Evolutionary conservation across 75 land plant genomes (phyloP).

Genomic region (Cryptomeria japonica): DNA sequence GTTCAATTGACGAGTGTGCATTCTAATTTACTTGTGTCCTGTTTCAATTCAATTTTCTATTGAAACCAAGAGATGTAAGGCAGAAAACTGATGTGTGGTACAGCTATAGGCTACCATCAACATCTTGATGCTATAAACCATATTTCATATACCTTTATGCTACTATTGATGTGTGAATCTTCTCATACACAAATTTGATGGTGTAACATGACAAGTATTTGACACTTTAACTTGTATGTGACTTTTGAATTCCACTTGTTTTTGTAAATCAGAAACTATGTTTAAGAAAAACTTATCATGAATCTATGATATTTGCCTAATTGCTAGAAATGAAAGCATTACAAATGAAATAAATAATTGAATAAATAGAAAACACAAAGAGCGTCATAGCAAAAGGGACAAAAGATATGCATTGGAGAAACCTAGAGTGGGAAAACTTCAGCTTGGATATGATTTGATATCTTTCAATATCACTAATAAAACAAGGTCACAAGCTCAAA

Average conservation of each 20-base stretch:
- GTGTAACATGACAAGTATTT: neutral
- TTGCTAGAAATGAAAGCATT: neutral
- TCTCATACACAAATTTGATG: neutral
- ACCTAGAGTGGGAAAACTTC: neutral
- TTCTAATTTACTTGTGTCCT: neutral
- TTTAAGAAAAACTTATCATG: neutral
- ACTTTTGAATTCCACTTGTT: neutral
- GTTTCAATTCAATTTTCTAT: neutral
- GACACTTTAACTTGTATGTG: neutral
- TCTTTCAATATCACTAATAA: neutral
- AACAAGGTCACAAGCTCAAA: neutral
- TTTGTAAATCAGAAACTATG: neutral
- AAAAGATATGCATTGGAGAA: neutral
- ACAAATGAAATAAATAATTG: no score
- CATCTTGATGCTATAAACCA: neutral
- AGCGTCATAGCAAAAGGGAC: neutral
- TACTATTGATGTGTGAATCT: neutral
- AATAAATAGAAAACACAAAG: no score
- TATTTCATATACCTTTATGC: neutral
- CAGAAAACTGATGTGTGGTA: neutral
- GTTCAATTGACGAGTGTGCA: neutral
- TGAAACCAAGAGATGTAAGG: neutral
- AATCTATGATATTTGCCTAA: neutral
- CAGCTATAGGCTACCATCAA: neutral
- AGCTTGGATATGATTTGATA: neutral